Percentiles rank a stretch among this genome's conserved stretches.
Conservation (phyloP, 805 yeast genomes). For the Teunomyces kruisii region DNA sequence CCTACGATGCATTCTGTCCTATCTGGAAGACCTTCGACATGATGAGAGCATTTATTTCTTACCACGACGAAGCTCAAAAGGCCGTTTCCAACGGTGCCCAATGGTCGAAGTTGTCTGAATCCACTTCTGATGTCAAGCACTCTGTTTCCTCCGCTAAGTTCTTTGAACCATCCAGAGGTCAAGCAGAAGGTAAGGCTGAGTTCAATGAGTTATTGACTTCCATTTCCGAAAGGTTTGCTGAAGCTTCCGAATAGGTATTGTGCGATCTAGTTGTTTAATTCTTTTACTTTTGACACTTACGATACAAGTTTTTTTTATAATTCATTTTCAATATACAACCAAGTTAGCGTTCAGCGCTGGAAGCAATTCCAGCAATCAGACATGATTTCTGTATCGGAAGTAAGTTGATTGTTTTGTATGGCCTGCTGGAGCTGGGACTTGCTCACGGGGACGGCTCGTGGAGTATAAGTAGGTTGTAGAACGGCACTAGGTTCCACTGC, state of each 20-base stretch:
- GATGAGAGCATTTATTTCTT: constrained; percentile 93
- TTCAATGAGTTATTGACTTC: constrained; percentile 71
- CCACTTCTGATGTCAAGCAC: constrained; percentile 89
- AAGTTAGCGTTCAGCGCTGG: neutral
- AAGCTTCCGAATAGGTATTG: constrained; percentile 78
- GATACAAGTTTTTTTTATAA: constrained; percentile 6
- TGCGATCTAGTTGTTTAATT: constrained; percentile 8
- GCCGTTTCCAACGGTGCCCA: constrained; percentile 90
- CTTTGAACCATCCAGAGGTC: constrained; percentile 92
- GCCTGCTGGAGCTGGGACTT: constrained; percentile 16
- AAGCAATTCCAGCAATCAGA: neutral
- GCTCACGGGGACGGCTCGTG: constrained; percentile 22
- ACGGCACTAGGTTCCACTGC: neutral
- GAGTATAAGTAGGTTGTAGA: constrained; percentile 15
- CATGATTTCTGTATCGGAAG: neutral
- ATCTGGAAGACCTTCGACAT: constrained; percentile 98
- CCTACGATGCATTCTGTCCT: constrained; percentile 98
- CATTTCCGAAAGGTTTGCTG: constrained; percentile 90
- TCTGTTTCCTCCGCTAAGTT: constrained; percentile 92
- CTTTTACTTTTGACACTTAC: constrained; percentile 8
- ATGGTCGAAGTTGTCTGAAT: constrained; percentile 90
- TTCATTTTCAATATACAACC: constrained; percentile 7
- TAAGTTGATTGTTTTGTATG: neutral
- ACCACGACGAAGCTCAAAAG: constrained; percentile 96
- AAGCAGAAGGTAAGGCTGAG: constrained; percentile 70